Percentiles rank a stretch among this genome's conserved stretches.
These are phyloP conservation scores for Stachybotrys chlorohalonatus DNA, from an alignment of 2,329 filamentous ascomycete genomes.

Conservation along the genomic window DNA sequence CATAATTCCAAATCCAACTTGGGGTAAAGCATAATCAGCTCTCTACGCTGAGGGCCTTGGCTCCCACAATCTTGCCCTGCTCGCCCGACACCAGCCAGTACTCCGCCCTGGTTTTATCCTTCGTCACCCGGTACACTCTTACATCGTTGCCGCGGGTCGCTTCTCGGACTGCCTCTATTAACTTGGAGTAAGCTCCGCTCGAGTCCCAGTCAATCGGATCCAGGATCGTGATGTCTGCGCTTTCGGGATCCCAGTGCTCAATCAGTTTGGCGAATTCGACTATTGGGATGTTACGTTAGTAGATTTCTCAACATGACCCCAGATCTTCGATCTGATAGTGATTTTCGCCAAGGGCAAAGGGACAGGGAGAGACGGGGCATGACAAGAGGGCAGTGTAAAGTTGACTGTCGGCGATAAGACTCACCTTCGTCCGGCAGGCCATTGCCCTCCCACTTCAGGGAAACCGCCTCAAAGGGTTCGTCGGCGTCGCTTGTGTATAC, in stretches of 20 bases:
- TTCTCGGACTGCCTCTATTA: conserved; percentile 60
- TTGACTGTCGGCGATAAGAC: conserved; percentile 11
- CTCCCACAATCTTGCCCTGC: conserved; percentile 59
- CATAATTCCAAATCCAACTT: not conserved
- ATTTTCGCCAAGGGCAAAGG: too few relatives aligned
- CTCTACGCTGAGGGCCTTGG: conserved; percentile 72
- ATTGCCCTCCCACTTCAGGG: conserved; percentile 48
- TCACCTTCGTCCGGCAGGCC: conserved; percentile 53
- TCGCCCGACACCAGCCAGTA: conserved; percentile 70
- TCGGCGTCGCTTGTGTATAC: conserved; percentile 78
- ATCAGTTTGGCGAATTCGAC: conserved; percentile 64
- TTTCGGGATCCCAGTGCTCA: conserved; percentile 41
- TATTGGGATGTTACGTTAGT: conserved; percentile 19
- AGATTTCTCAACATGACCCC: not conserved
- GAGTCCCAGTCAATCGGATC: conserved; percentile 66
- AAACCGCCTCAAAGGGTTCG: conserved; percentile 74
- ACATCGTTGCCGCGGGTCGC: conserved; percentile 57
- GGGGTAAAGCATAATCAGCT: conserved; percentile 10
- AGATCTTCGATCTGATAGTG: too few relatives aligned
- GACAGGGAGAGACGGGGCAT: too few relatives aligned
- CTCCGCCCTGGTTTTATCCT: conserved; percentile 56
- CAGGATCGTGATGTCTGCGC: conserved; percentile 54
- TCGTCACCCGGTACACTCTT: conserved; percentile 63
- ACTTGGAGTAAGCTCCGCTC: conserved; percentile 56
- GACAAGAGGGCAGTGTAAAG: too few relatives aligned